Conservation (phyloP, 257 asterid species). For the Nicotiana attenuata region DNA sequence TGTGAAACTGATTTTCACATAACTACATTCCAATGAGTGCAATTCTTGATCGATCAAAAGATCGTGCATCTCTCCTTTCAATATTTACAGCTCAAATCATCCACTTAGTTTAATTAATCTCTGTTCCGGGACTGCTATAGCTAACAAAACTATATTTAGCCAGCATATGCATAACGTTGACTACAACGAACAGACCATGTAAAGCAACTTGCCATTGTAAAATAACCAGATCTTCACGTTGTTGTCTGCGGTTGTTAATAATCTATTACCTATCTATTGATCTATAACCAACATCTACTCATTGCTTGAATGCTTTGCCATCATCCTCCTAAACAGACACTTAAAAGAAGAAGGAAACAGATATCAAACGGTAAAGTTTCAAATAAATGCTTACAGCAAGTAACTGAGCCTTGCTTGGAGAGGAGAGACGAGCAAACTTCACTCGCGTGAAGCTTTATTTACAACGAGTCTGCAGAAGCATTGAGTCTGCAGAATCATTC, state of each 20-base stretch:
- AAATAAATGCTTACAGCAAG: background rate
- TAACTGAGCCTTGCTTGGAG: background rate
- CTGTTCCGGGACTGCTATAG: no score
- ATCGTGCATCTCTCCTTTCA: no score
- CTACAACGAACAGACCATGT: background rate
- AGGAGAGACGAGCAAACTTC: conserved; percentile 9
- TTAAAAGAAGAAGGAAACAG: conserved; percentile 19
- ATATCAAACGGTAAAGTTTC: conserved; percentile 10
- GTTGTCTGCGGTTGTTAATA: conserved; percentile 19
- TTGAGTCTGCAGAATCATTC: background rate
- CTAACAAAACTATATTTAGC: no score
- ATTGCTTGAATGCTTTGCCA: conserved; percentile 28
- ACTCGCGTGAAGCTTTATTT: conserved; percentile 72
- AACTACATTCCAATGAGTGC: no score
- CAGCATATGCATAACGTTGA: no score
- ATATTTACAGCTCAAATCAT: no score
- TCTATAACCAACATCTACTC: conserved; percentile 22
- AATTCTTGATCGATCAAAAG: no score
- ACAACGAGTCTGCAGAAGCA: conserved; percentile 36
- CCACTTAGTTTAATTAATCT: no score
- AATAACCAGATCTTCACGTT: background rate
- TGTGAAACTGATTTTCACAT: no score
- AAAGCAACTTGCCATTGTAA: background rate
- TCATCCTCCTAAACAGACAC: conserved; percentile 22
- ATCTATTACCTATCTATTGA: conserved; percentile 35